Evolutionary conservation across 2,329 filamentous ascomycete genomes (phyloP).

Genomic region (Ambrosiella beaveri): DNA sequence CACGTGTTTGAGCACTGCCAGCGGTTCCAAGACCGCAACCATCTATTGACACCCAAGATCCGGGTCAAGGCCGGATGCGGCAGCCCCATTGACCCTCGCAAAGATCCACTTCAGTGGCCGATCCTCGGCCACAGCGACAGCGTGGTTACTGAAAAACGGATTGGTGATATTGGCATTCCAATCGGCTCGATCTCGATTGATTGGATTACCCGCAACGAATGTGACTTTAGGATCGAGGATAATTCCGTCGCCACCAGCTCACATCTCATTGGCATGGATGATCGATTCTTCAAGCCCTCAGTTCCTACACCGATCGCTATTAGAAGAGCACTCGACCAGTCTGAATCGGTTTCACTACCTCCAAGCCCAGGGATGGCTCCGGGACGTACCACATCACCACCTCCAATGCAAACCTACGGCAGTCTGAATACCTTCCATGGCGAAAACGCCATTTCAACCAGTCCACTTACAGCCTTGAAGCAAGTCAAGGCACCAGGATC

Average conservation of each 20-base stretch:
- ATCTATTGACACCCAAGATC: slow-evolving; percentile 55
- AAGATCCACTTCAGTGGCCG: slow-evolving; percentile 54
- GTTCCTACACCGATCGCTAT: slow-evolving; percentile 35
- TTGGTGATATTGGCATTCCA: slow-evolving; percentile 72
- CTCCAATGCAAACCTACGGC: slow-evolving; percentile 52
- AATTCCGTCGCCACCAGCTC: slow-evolving; percentile 82
- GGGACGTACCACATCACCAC: background rate
- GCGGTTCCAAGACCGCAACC: slow-evolving; percentile 17
- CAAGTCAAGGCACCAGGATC: slow-evolving; percentile 46
- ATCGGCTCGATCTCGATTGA: slow-evolving; percentile 68
- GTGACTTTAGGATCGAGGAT: slow-evolving; percentile 80
- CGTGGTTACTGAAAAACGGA: slow-evolving; percentile 58
- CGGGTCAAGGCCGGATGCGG: slow-evolving; percentile 42
- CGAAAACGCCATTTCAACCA: slow-evolving; percentile 59
- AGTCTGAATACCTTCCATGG: slow-evolving; percentile 82
- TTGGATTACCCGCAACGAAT: slow-evolving; percentile 73
- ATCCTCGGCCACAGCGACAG: slow-evolving; percentile 43
- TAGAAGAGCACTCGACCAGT: slow-evolving; percentile 11
- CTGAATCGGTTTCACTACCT: slow-evolving; percentile 1
- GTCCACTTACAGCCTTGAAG: slow-evolving; percentile 68
- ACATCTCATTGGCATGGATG: slow-evolving; percentile 80
- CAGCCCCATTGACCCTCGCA: background rate
- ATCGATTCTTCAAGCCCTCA: slow-evolving; percentile 71
- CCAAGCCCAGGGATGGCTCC: background rate
- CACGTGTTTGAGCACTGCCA: slow-evolving; percentile 65